phyloP scores from a whole-genome alignment of 257 asterid genomes.

The Rehmannia glutinosa region DNA sequence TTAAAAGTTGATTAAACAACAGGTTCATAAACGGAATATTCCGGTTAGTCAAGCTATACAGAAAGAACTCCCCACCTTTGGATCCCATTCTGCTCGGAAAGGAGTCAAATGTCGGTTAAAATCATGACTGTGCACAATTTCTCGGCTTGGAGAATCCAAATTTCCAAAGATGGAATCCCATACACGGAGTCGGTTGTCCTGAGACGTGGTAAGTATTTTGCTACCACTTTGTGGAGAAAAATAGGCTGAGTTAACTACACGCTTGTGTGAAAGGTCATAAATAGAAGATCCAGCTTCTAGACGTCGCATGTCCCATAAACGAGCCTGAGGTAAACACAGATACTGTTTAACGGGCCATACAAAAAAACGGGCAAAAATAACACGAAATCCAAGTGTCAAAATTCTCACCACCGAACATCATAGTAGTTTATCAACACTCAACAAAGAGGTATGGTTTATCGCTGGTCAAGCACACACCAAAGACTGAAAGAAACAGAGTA shows the following conservation, averaged over 20 bases:
- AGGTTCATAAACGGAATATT: background rate
- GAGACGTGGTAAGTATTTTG: constrained; percentile 92
- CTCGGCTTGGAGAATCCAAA: constrained; percentile 86
- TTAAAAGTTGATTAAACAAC: background rate
- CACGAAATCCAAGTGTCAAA: background rate
- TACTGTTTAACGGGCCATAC: background rate
- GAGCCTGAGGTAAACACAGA: constrained; percentile 56
- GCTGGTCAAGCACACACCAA: background rate
- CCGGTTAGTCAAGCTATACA: constrained; percentile 2
- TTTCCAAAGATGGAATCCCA: constrained; percentile 96
- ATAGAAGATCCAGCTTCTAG: constrained; percentile 77
- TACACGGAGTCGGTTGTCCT: constrained; percentile 84
- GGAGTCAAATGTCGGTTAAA: constrained; percentile 90
- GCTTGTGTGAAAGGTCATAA: constrained; percentile 66
- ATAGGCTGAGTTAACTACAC: constrained; percentile 94
- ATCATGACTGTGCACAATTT: constrained; percentile 95
- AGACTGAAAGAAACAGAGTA: background rate
- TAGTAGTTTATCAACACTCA: background rate
- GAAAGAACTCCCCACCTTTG: constrained; percentile 49
- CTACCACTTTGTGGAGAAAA: constrained; percentile 90
- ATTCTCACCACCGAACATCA: background rate
- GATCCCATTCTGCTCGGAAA: constrained; percentile 97
- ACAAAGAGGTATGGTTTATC: background rate
- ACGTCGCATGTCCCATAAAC: constrained; percentile 89
- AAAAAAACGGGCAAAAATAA: background rate